phyloP scores from a whole-genome alignment of 495 filamentous ascomycete genomes.

The Articulospora tetracladia region DNA sequence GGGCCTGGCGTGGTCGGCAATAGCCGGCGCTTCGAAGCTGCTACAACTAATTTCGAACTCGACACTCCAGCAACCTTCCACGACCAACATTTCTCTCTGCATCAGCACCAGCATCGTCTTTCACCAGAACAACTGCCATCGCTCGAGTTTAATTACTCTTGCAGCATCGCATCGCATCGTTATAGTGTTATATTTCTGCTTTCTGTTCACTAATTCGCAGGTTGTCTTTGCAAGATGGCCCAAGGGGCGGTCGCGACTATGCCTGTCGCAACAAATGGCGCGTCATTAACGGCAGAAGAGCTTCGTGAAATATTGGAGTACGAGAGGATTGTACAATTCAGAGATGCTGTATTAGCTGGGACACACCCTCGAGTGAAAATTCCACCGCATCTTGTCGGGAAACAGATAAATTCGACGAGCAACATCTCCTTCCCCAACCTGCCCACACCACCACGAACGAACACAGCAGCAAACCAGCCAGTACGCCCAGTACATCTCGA shows the following conservation, averaged over 20 bases:
- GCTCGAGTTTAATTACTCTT: background rate
- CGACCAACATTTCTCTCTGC: background rate
- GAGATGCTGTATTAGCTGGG: slow-evolving; percentile 70
- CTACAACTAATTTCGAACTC: background rate
- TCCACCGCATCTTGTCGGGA: slow-evolving; percentile 54
- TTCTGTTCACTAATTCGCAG: slow-evolving; percentile 17
- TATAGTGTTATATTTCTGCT: background rate
- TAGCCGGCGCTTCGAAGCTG: background rate
- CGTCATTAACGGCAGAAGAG: slow-evolving; percentile 31
- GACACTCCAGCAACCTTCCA: background rate
- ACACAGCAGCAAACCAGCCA: background rate
- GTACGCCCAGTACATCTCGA: slow-evolving; percentile 16
- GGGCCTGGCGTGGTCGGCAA: background rate
- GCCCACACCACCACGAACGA: slow-evolving; percentile 13
- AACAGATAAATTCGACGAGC: slow-evolving; percentile 29
- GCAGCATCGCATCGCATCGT: background rate
- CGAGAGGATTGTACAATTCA: slow-evolving; percentile 70
- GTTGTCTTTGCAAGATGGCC: slow-evolving; percentile 18
- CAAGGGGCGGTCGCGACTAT: slow-evolving; percentile 16
- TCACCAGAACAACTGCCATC: background rate
- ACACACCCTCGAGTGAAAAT: slow-evolving; percentile 72
- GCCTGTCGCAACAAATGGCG: slow-evolving; percentile 11
- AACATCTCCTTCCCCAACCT: slow-evolving; percentile 14
- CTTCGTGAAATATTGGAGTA: slow-evolving; percentile 50
- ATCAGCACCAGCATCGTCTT: background rate